Conservation (phyloP, 202 grass and related monocot species). For the Setaria italica region DNA sequence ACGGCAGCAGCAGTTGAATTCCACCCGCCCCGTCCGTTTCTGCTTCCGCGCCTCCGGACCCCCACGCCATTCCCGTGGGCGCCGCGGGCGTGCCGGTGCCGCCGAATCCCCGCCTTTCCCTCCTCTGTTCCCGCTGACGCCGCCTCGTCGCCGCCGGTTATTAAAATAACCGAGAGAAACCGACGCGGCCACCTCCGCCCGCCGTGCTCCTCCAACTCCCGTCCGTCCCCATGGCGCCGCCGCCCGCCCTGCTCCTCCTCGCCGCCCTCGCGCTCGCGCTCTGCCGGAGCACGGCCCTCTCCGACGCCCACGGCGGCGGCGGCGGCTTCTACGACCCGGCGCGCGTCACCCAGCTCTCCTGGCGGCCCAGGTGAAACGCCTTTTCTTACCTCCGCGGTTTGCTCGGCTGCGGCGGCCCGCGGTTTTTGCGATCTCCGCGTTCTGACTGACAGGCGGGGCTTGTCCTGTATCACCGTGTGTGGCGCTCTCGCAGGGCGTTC, state of each 20-base stretch:
- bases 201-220: background rate
- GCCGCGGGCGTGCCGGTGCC: background rate
- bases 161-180: background rate
- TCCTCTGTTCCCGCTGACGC: background rate
- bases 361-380: conserved; percentile 60
- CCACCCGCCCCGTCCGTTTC: background rate
- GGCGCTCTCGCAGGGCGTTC: conserved; percentile 63
- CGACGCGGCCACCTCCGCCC: background rate
- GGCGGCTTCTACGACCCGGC: conserved; percentile 63
- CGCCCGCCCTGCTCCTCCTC: conserved; percentile 1
- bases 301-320: background rate
- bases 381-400: background rate
- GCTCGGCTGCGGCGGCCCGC: background rate
- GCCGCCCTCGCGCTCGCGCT: conserved; percentile 23
- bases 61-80: background rate
- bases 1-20: background rate
- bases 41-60: no score
- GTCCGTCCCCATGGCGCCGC: conserved; percentile 44
- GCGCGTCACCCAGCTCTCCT: conserved; percentile 78
- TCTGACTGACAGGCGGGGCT: conserved; percentile 5
- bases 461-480: background rate
- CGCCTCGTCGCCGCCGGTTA: background rate
- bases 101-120: background rate
- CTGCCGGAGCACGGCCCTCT: background rate
- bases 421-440: background rate